phyloP scores from a whole-genome alignment of 129 eudicot species.

The Lactuca saligna region DNA sequence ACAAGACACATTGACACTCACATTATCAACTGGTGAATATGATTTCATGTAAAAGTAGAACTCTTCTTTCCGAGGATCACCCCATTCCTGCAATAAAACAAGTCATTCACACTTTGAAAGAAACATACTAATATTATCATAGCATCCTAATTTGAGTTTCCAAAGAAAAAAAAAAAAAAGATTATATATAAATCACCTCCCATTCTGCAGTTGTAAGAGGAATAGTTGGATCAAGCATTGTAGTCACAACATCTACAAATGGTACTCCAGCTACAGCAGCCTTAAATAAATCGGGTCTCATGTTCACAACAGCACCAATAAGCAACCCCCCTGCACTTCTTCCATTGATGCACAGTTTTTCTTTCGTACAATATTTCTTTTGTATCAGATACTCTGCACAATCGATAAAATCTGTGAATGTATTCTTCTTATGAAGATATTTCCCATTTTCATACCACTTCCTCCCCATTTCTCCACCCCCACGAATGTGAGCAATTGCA shows the following conservation, averaged over 20 bases:
- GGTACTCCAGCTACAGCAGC: slow-evolving; percentile 98
- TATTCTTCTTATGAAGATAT: slow-evolving; percentile 69
- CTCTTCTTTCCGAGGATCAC: slow-evolving; percentile 94
- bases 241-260: slow-evolving; percentile 92
- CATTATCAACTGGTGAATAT: slow-evolving; percentile 95
- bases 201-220: slow-evolving; percentile 97
- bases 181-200: slow-evolving; percentile 53
- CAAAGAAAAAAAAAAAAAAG: slow-evolving; percentile 14
- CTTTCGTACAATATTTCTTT: slow-evolving; percentile 82
- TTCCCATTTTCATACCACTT: slow-evolving; percentile 97
- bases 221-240: slow-evolving; percentile 98
- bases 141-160: not conserved
- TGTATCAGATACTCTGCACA: slow-evolving; percentile 78
- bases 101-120: slow-evolving; percentile 14
- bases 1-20: slow-evolving; percentile 36
- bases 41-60: slow-evolving; percentile 90
- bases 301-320: slow-evolving; percentile 85
- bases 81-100: slow-evolving; percentile 78
- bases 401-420: slow-evolving; percentile 88
- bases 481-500: slow-evolving; percentile 87
- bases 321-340: slow-evolving; percentile 99
- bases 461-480: slow-evolving; percentile 99
- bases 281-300: slow-evolving; percentile 92
- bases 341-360: slow-evolving; percentile 83
- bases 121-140: not conserved